Conservation (phyloP, 768 basidiomycete genomes). For the Hemileccinum impolitum region DNA sequence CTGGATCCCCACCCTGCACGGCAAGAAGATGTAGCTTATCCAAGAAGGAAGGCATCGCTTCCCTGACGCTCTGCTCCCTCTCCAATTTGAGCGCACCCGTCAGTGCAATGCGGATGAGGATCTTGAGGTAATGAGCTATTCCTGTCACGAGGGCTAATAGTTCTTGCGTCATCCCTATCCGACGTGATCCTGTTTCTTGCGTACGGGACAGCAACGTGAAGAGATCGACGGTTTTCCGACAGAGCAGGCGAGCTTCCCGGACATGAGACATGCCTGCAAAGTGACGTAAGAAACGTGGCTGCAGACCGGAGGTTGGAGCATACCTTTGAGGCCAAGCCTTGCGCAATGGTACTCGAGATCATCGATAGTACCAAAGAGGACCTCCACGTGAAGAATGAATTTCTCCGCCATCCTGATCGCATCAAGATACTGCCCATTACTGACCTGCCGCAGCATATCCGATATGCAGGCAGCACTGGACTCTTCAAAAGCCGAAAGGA, state of each 20-base stretch:
- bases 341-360: conserved; percentile 90
- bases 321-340: conserved; percentile 80
- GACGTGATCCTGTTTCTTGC: conserved; percentile 84
- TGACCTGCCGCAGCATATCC: conserved; percentile 97
- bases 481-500: conserved; percentile 97
- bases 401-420: conserved; percentile 98
- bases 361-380: conserved; percentile 94
- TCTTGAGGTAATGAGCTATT: conserved; percentile 99
- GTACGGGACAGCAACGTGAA: conserved; percentile 96
- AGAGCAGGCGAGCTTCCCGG: conserved; percentile 96
- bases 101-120: conserved; percentile 95
- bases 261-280: conserved; percentile 91
- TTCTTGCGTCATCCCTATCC: conserved; percentile 97
- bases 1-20: conserved; percentile 77
- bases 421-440: conserved; percentile 93
- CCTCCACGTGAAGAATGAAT: conserved; percentile 98
- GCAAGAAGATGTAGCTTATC: conserved; percentile 92
- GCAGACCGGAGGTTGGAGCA: conserved; percentile 21
- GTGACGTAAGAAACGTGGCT: conserved; percentile 12
- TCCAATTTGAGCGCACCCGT: conserved; percentile 96
- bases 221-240: conserved; percentile 97
- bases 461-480: conserved; percentile 99
- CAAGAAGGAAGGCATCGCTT: conserved; percentile 86
- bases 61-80: conserved; percentile 77
- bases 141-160: conserved; percentile 95